phyloP scores from a whole-genome alignment of 129 eudicot genomes.

The Centella asiatica region DNA sequence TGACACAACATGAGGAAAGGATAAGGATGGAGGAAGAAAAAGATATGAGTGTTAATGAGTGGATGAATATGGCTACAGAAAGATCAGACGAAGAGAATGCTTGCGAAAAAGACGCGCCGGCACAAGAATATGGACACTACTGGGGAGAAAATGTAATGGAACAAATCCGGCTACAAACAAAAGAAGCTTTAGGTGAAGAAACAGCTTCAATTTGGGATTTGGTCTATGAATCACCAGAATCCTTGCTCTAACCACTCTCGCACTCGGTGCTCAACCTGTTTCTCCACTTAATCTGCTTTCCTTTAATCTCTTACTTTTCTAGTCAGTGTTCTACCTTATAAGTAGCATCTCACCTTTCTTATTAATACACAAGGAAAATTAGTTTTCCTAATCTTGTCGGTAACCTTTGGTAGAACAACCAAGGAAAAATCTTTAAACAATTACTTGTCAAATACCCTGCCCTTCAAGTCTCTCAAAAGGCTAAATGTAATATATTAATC shows the following conservation, averaged over 20 bases:
- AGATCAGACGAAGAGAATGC: not conserved
- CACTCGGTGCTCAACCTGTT: not conserved
- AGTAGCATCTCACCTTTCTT: no score
- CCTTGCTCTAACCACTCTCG: not conserved
- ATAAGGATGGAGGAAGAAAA: not conserved
- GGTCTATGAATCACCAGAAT: constrained; percentile 14
- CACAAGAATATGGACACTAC: constrained; percentile 10
- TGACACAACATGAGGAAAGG: constrained; percentile 1
- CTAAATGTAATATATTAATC: no score
- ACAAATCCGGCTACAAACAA: constrained; percentile 9
- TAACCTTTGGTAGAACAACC: no score
- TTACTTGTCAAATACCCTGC: no score
- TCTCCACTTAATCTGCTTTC: not conserved
- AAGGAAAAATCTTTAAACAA: no score
- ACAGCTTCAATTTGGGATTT: constrained; percentile 37
- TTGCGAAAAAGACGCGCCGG: not conserved
- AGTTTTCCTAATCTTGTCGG: no score
- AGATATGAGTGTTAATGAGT: not conserved
- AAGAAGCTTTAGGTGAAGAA: constrained; percentile 1
- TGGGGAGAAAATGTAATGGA: constrained; percentile 26
- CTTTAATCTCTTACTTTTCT: not conserved
- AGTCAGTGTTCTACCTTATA: no score
- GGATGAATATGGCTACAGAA: constrained; percentile 11
- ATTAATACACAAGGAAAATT: no score
- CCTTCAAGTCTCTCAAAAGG: no score